Conservation (phyloP, 108 stramenopile genomes). For the Cyclostephanos tholiformis region DNA sequence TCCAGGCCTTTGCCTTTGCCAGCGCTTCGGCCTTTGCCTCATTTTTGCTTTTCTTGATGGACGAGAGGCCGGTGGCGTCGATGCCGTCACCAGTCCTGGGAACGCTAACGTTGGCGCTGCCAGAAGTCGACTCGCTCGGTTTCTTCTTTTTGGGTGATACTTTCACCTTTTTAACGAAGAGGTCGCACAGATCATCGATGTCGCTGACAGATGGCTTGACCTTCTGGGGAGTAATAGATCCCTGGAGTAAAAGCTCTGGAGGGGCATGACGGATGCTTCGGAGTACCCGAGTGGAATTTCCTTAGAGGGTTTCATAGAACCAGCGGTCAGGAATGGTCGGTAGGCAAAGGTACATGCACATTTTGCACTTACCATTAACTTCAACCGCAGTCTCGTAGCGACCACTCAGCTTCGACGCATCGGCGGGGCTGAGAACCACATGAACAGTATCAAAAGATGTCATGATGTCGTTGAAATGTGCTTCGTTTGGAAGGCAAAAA, state of each 20-base stretch:
- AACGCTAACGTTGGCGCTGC: background rate
- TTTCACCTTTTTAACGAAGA: background rate
- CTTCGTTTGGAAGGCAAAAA: background rate
- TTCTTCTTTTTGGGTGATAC: slow-evolving; percentile 4
- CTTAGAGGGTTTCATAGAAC: background rate
- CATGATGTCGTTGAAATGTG: slow-evolving; percentile 5
- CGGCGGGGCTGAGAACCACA: slow-evolving; percentile 2
- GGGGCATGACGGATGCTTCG: slow-evolving; percentile 10
- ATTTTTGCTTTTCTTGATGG: background rate
- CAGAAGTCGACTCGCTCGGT: background rate
- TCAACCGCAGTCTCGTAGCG: slow-evolving; percentile 17
- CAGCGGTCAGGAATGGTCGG: background rate
- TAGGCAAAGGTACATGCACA: background rate
- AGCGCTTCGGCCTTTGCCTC: background rate
- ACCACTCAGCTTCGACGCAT: slow-evolving; percentile 14
- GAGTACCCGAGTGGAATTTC: slow-evolving; percentile 1
- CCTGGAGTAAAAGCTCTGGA: background rate
- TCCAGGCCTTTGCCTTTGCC: background rate
- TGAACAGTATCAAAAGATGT: slow-evolving; percentile 3
- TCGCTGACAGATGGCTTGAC: background rate
- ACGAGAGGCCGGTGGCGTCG: background rate
- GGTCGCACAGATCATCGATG: slow-evolving; percentile 11
- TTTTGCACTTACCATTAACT: slow-evolving; percentile 5
- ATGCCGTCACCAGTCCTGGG: too few relatives aligned
- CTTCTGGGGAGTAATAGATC: background rate